phyloP scores from a whole-genome alignment of 129 eudicot species.

The Dittrichia graveolens region DNA sequence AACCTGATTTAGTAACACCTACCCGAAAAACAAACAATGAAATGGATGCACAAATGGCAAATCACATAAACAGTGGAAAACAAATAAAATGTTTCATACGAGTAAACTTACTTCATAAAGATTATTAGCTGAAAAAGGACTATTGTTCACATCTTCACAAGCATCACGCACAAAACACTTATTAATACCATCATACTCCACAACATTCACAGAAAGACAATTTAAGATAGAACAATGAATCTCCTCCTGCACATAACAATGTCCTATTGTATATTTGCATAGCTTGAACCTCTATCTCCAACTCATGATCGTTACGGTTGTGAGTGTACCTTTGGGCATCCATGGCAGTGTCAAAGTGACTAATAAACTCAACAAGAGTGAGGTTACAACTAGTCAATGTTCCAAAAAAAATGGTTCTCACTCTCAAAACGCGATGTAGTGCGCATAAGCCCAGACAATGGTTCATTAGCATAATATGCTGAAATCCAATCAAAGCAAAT shows the following conservation, averaged over 20 bases:
- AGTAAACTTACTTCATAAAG: too few species aligned
- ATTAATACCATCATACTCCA: too few species aligned
- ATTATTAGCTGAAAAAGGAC: too few species aligned
- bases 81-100: too few species aligned
- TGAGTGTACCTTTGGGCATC: neutral
- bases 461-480: neutral
- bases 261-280: neutral
- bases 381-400: neutral
- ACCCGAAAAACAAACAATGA: too few species aligned
- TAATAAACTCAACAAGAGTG: neutral
- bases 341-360: neutral
- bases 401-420: neutral
- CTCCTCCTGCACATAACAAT: neutral
- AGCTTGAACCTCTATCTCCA: neutral
- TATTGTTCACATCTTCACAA: too few species aligned
- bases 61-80: too few species aligned
- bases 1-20: too few species aligned
- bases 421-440: neutral
- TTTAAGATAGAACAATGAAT: too few species aligned
- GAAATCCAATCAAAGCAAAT: neutral
- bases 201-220: too few species aligned
- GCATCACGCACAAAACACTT: too few species aligned
- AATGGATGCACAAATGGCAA: too few species aligned
- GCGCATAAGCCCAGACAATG: neutral
- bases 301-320: neutral